Evolutionary conservation across 192 early-diverging fungal genomes (phyloP).

Genomic region (Phycomyces blakesleeanus): DNA sequence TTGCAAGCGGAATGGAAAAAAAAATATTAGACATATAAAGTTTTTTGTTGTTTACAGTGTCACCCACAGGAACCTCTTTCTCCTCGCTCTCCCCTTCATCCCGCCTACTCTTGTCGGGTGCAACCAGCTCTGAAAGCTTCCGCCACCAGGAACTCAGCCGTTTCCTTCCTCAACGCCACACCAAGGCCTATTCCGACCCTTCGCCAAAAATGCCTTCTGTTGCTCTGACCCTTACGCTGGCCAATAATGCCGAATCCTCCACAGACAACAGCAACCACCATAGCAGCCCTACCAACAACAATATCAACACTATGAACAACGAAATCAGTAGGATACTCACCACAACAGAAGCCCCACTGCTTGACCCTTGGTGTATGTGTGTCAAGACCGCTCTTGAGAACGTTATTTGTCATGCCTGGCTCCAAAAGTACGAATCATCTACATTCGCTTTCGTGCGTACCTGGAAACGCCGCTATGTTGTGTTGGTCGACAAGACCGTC

Average conservation of each 20-base stretch:
- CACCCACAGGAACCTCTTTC: constrained; percentile 10
- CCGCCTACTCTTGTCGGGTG: constrained; percentile 10
- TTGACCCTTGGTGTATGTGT: constrained; percentile 25
- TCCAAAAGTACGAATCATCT: constrained; percentile 21
- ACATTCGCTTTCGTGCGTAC: constrained; percentile 24
- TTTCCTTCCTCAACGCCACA: constrained; percentile 9
- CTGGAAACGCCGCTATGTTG: constrained; percentile 28
- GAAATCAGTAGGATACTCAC: no score
- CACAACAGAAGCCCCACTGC: not conserved
- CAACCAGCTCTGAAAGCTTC: constrained; percentile 14
- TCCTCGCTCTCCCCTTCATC: constrained; percentile 13
- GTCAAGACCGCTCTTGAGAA: constrained; percentile 20
- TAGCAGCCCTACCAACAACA: no score
- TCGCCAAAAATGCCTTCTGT: not conserved
- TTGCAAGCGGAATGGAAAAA: not conserved
- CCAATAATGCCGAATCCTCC: no score
- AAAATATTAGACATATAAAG: not conserved
- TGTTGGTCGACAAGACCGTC: constrained; percentile 20
- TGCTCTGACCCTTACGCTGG: not conserved
- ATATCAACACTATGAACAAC: no score
- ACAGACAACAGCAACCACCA: no score
- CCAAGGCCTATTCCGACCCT: constrained; percentile 13
- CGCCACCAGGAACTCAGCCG: constrained; percentile 19
- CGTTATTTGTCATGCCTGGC: constrained; percentile 9
- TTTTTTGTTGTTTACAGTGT: constrained; percentile 1